Base-by-base conservation (phyloP, 495 filamentous ascomycete species). In the Daldinia grandis region DNA sequence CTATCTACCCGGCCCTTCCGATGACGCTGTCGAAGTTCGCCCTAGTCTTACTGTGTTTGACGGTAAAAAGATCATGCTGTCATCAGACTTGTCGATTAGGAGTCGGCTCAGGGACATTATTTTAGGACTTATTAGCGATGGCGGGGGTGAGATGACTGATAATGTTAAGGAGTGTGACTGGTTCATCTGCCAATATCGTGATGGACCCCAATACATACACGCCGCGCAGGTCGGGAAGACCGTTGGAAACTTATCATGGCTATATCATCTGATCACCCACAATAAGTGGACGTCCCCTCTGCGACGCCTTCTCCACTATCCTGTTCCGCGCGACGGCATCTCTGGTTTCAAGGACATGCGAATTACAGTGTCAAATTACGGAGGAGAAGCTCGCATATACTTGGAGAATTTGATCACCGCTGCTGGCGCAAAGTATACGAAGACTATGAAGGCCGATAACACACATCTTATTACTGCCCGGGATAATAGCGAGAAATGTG, bases 391-490 rank as follows among this genome's bases (percentile, higher is more conserved):
- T 9, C 87, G 95, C 31, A 87, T 92, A 44, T 99, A 98, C 78
- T 84, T 99, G 28, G 95, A 99, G 77, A 98, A 95, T 69, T 83
- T 99, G 28, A 89, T 98, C 56, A 87, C 81, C 49, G 93, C 93
- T 17, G 81, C 91, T 3, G 96, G 96, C 5, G 95, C 89, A 0
- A 88, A 90, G 58, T 98, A 91, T 74, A 98, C 95, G 6, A 94
- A 95, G 80, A 94, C 93, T 0, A 89, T 99, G 87, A 95, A 92
- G 76, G 87, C 91, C 60, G 93, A 97, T 53, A 98, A 98, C 74
- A 98, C 94, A 0, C 95, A 99, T 79, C 84, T 99, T 3, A 93
- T 99, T 66, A 97, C 95, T 4, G 95, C 95, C 5, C 91, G 97
- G 70, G 87, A 88, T 33, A 84, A 85, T 57, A 93, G 93, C 72